Base-by-base conservation (phyloP, 2,329 filamentous ascomycete genomes). In the Diaporthe citrichinensis region DNA sequence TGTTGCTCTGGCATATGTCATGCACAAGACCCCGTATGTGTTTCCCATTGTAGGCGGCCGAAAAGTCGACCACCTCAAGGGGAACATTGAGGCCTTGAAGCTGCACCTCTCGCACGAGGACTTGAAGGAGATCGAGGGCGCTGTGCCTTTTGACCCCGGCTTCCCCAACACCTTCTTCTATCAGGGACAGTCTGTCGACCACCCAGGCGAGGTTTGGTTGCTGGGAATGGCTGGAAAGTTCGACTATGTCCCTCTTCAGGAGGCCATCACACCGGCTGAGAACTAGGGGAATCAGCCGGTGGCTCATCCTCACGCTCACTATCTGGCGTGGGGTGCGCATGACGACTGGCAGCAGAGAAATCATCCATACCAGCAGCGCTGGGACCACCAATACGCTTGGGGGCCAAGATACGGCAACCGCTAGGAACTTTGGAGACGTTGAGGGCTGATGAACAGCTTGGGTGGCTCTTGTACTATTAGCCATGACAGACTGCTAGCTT, bases 31-130 rank as follows among this genome's bases (percentile, higher is more conserved):
- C 0, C 90, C 92, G 0, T 91, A 94, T 79, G 92, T 95, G 17
- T 94, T 94, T 80, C 94, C 94, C 1, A 91, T 95, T 55, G 86
- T 95, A 6, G 93, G 94, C 15, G 92, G 92, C 0, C 88, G 93
- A 15, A 95, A 92, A 79, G 82, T 94, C 14, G 90, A 92, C 68
- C 93, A 95, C 80, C 84, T 96, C 55, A 89, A 92, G 80, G 88
- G 87, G 74, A 95, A 95, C 79, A 93, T 95, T 78, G 89, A 92
- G 79, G 92, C 92, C 0, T 85, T 96, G 51, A 87, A 86, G 1
- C 84, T 95, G 57, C 84, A 88, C 73, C 84, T 96, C 49, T 88
- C 85, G 0, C 81, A 86, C 0, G 87, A 92, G 76, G 92, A 96
- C 58, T 89, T 96, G 36, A 83, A 89, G 51, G 88, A 92, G 78